Evolutionary conservation across 495 filamentous ascomycete genomes (phyloP), one percentile per base, ranked within the genome.

Genomic region (Margaritispora aquatica): DNA sequence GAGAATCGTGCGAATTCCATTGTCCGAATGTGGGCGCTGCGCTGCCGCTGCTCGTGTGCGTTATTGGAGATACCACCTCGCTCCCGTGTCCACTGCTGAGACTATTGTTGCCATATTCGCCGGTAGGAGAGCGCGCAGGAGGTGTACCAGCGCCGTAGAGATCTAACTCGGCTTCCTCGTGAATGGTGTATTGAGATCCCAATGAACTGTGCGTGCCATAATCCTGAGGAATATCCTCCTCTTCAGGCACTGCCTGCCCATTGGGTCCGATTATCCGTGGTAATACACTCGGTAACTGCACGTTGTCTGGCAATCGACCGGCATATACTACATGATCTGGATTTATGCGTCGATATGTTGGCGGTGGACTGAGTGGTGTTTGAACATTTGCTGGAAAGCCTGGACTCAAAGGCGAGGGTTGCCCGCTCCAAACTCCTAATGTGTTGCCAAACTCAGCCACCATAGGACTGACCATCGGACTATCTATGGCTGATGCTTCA

Each of bases 141-240:
- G 47, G 20, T 3, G 20, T 46, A 23, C 54, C 27, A 23, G 23
- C 54, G 9, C 47, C 52, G 26, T 66, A 60, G 1, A 63, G 29
- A 54, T 63, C 58, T 13, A 66, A 23, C 2, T 54, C 58, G 17
- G 38, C 38, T 2, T 57, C 60, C 46, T 81, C 75, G 38, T 77
- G 74, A 19, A 75, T 68, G 0, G 79, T 82, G 54, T 72, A 82
- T 56, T 80, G 77, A 51, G 76, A 79, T 22, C 79, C 78, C 10
- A 81, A 57, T 2, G 77, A 77, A 27, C 50, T 55, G 38, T 59
- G 49, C 23, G 57, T 51, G n/a, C 36, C 36, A 29, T 58, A 46
- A 34, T 26, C 47, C 47, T 23, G 47, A 23, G 47, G 47, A 2
- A 24, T 50, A 3, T 26, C 21, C 10, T 24, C 47, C n/a, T 22